A percentile compares a stretch with the other conserved stretches of the same genome.
These are phyloP conservation scores for Thermochaetoides dissita DNA, from an alignment of 2,329 filamentous ascomycete genomes.

Conservation along the genomic window DNA sequence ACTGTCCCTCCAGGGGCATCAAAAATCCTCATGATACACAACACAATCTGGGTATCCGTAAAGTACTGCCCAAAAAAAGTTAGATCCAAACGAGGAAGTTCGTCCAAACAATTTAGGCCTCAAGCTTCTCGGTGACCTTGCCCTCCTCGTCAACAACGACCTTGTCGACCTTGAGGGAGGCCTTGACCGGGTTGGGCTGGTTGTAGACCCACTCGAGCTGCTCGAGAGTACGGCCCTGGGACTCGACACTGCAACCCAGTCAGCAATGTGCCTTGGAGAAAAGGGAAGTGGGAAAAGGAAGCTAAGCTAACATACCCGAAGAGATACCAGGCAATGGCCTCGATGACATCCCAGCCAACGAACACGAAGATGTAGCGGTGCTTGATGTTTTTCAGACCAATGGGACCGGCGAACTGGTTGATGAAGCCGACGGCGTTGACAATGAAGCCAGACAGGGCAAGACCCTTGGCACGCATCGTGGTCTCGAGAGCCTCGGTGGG, in stretches of 20 bases:
- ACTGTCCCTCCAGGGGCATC: no score
- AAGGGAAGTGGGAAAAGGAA: background rate
- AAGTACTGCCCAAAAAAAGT: background rate
- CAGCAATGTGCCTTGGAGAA: constrained; percentile 4
- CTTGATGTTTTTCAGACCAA: constrained; percentile 29
- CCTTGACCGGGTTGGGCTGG: constrained; percentile 35
- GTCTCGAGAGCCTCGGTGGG: constrained; percentile 34
- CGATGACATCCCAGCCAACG: constrained; percentile 33
- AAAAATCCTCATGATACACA: background rate
- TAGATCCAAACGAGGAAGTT: no score
- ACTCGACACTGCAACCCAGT: constrained; percentile 27
- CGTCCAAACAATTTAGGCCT: constrained; percentile 7
- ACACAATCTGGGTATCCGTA: background rate
- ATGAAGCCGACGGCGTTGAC: constrained; percentile 33
- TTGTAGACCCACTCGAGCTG: constrained; percentile 36
- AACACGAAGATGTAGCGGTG: constrained; percentile 33
- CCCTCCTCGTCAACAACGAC: constrained; percentile 32
- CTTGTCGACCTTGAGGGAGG: constrained; percentile 32
- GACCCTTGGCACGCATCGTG: constrained; percentile 33
- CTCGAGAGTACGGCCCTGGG: constrained; percentile 35
- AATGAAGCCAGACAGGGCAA: constrained; percentile 30
- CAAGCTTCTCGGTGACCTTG: constrained; percentile 32
- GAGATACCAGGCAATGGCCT: constrained; percentile 29
- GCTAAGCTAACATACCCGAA: constrained; percentile 25
- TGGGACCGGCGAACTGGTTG: constrained; percentile 33